phyloP scores from a whole-genome alignment of 345 rosid genomes.

The Toxicodendron radicans region DNA sequence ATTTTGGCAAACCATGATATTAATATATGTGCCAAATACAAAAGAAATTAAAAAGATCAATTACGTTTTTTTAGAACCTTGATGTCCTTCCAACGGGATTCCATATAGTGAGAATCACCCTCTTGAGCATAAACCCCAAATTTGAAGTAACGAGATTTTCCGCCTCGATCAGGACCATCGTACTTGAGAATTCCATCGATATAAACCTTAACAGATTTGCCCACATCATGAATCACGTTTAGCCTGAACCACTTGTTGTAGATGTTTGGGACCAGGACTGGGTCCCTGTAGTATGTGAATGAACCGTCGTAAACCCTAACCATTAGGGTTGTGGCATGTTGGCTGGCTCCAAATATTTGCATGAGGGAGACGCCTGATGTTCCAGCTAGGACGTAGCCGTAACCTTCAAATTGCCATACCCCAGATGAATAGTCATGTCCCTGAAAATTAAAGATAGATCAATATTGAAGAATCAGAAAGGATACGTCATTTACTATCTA shows the following conservation, averaged over 20 bases:
- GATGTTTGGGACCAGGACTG: conserved; percentile 14
- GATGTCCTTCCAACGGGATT: conserved; percentile 37
- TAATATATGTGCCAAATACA: no score
- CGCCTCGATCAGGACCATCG: conserved; percentile 20
- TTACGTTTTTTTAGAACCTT: conserved; percentile 14
- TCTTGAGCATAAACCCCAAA: conserved; percentile 38
- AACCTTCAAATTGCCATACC: conserved; percentile 5
- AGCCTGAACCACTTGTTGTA: conserved; percentile 29
- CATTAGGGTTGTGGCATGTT: conserved; percentile 11
- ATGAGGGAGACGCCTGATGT: conserved; percentile 36
- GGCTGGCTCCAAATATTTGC: conserved; percentile 36
- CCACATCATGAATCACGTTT: conserved; percentile 35
- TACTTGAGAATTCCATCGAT: conserved; percentile 24
- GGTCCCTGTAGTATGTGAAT: conserved; percentile 25
- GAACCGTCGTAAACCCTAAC: conserved; percentile 34
- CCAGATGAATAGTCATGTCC: conserved; percentile 2
- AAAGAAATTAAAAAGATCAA: not conserved
- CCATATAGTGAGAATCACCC: conserved; percentile 21
- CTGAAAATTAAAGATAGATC: not conserved
- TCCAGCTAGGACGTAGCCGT: conserved; percentile 8
- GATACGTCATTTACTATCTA: no score
- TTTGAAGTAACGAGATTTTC: conserved; percentile 30
- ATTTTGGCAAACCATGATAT: no score
- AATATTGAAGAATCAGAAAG: no score
- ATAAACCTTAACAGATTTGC: conserved; percentile 21